A percentile compares a stretch with the other conserved stretches of the same genome.
Conservation (phyloP, 306 rosid genomes). For the Ziziphus jujuba region DNA sequence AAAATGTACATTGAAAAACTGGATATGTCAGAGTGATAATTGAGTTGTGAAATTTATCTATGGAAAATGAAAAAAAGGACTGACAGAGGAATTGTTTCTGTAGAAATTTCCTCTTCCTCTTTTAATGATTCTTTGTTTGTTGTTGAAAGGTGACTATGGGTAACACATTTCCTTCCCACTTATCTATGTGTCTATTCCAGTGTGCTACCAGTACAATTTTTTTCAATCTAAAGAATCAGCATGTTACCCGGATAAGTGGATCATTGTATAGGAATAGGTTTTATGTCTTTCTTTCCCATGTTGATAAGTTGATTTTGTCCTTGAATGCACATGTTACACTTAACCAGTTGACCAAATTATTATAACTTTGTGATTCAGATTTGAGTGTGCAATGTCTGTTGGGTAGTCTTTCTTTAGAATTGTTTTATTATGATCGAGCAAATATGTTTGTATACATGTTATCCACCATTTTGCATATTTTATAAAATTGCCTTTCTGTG, state of each 20-base stretch:
- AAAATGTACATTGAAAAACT: neutral
- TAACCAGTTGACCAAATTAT: neutral
- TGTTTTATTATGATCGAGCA: neutral
- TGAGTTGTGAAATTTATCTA: neutral
- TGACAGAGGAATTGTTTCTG: neutral
- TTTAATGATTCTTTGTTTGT: neutral
- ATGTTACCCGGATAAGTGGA: neutral
- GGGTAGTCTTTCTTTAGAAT: conserved; percentile 9
- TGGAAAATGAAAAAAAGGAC: neutral
- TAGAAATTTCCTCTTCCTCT: neutral
- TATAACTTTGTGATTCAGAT: neutral
- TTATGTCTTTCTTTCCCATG: neutral
- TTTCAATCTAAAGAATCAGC: neutral
- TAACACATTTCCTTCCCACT: neutral
- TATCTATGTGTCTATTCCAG: neutral
- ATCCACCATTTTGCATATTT: no score
- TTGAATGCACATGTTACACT: neutral
- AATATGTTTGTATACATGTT: no score
- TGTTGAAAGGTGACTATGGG: neutral
- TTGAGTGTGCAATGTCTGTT: neutral
- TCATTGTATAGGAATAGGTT: neutral
- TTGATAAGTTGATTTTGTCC: neutral
- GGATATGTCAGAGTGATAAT: neutral
- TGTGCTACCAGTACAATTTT: neutral
- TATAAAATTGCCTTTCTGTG: no score